phyloP scores from a whole-genome alignment of 2,329 filamentous ascomycete species.

The Aspergillus terreus region DNA sequence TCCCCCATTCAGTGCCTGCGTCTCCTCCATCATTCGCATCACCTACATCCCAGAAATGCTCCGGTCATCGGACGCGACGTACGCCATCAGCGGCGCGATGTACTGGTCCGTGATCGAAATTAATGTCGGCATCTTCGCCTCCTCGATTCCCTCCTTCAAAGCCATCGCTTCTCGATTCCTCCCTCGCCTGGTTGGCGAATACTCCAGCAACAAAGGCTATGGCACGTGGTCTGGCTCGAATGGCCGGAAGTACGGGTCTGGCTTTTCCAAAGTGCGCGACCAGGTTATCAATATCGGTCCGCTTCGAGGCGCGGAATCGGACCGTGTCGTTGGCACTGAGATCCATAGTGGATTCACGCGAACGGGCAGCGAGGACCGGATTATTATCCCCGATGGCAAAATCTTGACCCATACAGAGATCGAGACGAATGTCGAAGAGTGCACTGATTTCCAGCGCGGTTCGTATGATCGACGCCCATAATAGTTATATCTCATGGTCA shows the following conservation, averaged over 20 bases:
- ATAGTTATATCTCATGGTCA: background rate
- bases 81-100: slow-evolving; percentile 40
- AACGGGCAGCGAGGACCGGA: slow-evolving; percentile 26
- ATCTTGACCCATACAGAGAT: slow-evolving; percentile 31
- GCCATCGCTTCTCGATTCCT: slow-evolving; percentile 39
- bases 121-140: slow-evolving; percentile 41
- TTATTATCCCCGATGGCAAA: slow-evolving; percentile 28
- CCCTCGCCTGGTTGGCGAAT: slow-evolving; percentile 39
- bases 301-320: slow-evolving; percentile 10
- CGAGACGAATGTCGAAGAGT: slow-evolving; percentile 27
- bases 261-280: slow-evolving; percentile 25
- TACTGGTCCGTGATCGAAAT: slow-evolving; percentile 45
- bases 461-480: background rate
- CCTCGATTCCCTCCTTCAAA: slow-evolving; percentile 42
- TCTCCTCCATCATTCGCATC: slow-evolving; percentile 47
- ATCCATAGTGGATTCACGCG: slow-evolving; percentile 14
- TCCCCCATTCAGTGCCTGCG: slow-evolving; percentile 35
- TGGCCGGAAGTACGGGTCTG: slow-evolving; percentile 19
- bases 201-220: slow-evolving; percentile 24
- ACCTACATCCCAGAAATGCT: slow-evolving; percentile 45
- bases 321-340: slow-evolving; percentile 19
- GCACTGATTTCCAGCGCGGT: slow-evolving; percentile 1
- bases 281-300: slow-evolving; percentile 15
- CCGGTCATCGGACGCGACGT: slow-evolving; percentile 31
- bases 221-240: slow-evolving; percentile 20